Conservation (phyloP, 2,329 filamentous ascomycete species). For the Dactylellina sp. region DNA sequence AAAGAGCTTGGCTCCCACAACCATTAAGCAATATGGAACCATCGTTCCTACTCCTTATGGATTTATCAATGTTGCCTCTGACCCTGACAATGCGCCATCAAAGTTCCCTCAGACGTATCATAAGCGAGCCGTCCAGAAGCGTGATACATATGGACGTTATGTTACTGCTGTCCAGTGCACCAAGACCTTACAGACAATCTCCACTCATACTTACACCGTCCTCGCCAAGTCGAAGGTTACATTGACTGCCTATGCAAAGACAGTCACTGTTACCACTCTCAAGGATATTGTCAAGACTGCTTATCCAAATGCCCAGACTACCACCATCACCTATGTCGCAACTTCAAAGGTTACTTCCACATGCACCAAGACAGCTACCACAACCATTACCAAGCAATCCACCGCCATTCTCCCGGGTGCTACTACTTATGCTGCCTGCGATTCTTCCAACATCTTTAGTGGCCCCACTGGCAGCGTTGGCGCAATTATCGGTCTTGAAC, state of each 20-base stretch:
- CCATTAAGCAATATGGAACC: slow-evolving; percentile 2
- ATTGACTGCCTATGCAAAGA: slow-evolving; percentile 27
- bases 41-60: slow-evolving; percentile 34
- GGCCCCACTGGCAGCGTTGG: slow-evolving; percentile 44
- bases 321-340: slow-evolving; percentile 13
- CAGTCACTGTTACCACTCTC: slow-evolving; percentile 24
- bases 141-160: slow-evolving; percentile 26
- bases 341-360: slow-evolving; percentile 19
- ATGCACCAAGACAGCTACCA: slow-evolving; percentile 20
- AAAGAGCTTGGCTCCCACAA: not conserved
- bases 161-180: slow-evolving; percentile 41
- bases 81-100: slow-evolving; percentile 25
- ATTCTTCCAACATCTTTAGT: slow-evolving; percentile 25
- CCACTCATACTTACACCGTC: slow-evolving; percentile 26
- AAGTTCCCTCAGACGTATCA: slow-evolving; percentile 13
- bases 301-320: slow-evolving; percentile 2
- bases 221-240: slow-evolving; percentile 14
- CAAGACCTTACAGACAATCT: slow-evolving; percentile 43
- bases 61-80: slow-evolving; percentile 29
- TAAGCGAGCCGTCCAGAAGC: not conserved
- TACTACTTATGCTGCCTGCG: slow-evolving; percentile 28
- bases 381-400: slow-evolving; percentile 24
- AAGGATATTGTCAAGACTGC: slow-evolving; percentile 33
- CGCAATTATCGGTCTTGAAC: not conserved
- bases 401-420: slow-evolving; percentile 18